phyloP scores from a whole-genome alignment of 73 alveolate genomes.

The Symbiodinium pilosum region DNA sequence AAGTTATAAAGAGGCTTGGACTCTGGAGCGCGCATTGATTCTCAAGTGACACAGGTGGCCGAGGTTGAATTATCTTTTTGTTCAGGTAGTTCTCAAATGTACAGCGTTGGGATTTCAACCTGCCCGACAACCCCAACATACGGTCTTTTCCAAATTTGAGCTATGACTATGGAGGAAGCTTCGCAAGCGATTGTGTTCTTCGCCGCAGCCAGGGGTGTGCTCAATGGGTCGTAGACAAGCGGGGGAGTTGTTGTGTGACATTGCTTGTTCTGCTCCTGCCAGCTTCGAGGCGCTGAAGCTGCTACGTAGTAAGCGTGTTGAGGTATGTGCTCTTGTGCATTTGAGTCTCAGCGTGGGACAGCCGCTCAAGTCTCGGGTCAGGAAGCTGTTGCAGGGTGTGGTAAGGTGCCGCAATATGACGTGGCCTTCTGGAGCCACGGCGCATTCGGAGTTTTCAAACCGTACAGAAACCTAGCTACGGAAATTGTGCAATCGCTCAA shows the following conservation, averaged over 20 bases:
- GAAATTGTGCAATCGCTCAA: not conserved
- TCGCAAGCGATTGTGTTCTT: not conserved
- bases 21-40: not conserved
- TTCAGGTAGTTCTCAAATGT: not conserved
- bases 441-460: not conserved
- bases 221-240: not conserved
- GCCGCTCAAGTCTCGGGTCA: not conserved
- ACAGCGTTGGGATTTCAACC: not conserved
- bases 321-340: not conserved
- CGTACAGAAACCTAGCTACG: not conserved
- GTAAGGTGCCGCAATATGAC: not conserved
- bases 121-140: not conserved
- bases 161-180: not conserved
- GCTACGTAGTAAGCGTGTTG: not conserved
- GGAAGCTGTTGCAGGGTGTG: not conserved
- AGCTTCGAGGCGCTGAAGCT: not conserved
- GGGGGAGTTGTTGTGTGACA: not conserved
- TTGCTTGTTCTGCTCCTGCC: not conserved
- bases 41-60: not conserved
- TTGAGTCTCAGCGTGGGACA: not conserved
- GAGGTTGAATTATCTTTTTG: not conserved
- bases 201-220: not conserved
- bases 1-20: not conserved
- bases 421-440: not conserved
- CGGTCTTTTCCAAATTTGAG: not conserved